These are phyloP conservation scores for Hanseniaspora valbyensis DNA, from an alignment of 805 yeast genomes.

Conservation along the genomic window DNA sequence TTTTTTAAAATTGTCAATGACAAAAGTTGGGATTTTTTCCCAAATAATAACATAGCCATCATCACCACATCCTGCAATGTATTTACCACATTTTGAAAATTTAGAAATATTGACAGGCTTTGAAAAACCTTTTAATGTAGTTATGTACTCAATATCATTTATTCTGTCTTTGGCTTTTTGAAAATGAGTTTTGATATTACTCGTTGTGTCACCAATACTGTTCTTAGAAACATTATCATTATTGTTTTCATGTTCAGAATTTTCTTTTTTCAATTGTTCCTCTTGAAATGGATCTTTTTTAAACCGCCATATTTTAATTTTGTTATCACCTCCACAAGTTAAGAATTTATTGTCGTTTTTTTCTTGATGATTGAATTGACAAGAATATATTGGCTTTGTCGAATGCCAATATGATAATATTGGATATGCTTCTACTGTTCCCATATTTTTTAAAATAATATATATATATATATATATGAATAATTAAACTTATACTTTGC, in stretches of 20 bases:
- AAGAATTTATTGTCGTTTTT: constrained; percentile 40
- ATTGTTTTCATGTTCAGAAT: background rate
- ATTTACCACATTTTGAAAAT: constrained; percentile 35
- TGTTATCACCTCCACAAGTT: constrained; percentile 92
- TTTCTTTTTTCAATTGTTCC: background rate
- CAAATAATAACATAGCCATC: constrained; percentile 84
- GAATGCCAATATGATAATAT: constrained; percentile 34
- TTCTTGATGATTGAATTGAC: constrained; percentile 48
- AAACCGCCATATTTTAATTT: constrained; percentile 52
- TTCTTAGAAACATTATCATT: background rate
- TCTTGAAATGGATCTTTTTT: constrained; percentile 17
- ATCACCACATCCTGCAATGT: constrained; percentile 83
- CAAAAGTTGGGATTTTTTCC: constrained; percentile 26
- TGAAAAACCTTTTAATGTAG: constrained; percentile 77
- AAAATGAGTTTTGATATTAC: constrained; percentile 23
- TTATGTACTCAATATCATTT: constrained; percentile 57
- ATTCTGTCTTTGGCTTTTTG: constrained; percentile 23
- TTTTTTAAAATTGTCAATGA: constrained; percentile 24
- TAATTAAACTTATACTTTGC: too few species aligned
- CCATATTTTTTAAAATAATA: background rate
- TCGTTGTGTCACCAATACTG: constrained; percentile 22
- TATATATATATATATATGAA: too few species aligned
- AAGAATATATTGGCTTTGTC: constrained; percentile 60
- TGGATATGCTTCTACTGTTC: constrained; percentile 14
- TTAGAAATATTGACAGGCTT: constrained; percentile 90